phyloP scores from a whole-genome alignment of 495 filamentous ascomycete species.

The Hyphodiscus hymeniophilus region DNA sequence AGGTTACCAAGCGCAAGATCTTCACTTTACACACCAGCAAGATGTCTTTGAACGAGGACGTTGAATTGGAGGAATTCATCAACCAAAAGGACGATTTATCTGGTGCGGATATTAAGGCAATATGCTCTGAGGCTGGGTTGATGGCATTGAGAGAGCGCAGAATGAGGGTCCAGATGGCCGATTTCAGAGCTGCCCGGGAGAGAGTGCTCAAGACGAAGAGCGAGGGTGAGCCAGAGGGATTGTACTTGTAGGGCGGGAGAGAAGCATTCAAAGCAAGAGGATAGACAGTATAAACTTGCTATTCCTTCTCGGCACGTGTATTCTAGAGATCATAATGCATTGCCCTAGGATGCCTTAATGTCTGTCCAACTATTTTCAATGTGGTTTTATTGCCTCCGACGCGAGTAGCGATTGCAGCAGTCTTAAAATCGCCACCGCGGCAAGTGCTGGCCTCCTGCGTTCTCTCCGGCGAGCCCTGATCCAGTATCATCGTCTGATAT shows the following conservation, averaged over 20 bases:
- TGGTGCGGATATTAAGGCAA: constrained; percentile 97
- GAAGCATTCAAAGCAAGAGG: not conserved
- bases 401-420: too few relatives aligned
- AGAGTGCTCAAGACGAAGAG: constrained; percentile 97
- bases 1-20: constrained; percentile 99
- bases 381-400: too few relatives aligned
- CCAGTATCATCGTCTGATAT: too few relatives aligned
- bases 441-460: too few relatives aligned
- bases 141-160: constrained; percentile 91
- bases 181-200: constrained; percentile 89
- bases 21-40: constrained; percentile 99
- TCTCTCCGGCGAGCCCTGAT: too few relatives aligned
- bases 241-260: constrained; percentile 72
- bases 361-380: too few relatives aligned
- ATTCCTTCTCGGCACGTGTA: constrained; percentile 18
- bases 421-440: too few relatives aligned
- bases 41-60: constrained; percentile 93
- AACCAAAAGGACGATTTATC: constrained; percentile 97
- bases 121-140: constrained; percentile 93
- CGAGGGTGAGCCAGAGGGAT: constrained; percentile 93
- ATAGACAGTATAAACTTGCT: constrained; percentile 13
- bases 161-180: constrained; percentile 98
- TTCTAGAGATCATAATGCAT: constrained; percentile 12
- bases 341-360: too few relatives aligned
- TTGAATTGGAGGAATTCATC: constrained; percentile 97